These are phyloP conservation scores for Populus ilicifolia DNA, from an alignment of 345 rosid genomes.

Conservation along the genomic window DNA sequence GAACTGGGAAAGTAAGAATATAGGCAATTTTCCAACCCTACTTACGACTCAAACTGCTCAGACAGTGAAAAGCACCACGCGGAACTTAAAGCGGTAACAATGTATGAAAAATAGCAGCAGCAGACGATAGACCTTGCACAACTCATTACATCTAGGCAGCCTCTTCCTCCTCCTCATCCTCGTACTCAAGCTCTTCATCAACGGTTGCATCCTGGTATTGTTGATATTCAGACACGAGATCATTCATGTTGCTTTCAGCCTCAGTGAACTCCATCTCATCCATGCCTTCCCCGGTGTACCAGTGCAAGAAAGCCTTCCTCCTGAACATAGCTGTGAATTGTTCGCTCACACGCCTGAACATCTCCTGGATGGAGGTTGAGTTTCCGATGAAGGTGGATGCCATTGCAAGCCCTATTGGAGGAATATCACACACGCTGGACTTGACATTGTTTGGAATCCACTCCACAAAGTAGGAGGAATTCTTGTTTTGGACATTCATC, in stretches of 20 bases:
- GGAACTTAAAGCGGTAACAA: too few relatives aligned
- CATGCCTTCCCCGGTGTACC: too few relatives aligned
- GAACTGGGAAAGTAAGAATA: background rate
- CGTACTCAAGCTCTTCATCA: too few relatives aligned
- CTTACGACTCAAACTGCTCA: too few relatives aligned
- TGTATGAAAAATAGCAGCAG: background rate
- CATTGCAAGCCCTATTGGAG: conserved; percentile 15
- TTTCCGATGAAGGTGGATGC: conserved; percentile 17
- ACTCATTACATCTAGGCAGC: too few relatives aligned
- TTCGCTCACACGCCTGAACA: background rate
- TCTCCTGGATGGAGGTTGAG: background rate
- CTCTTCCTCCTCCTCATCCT: too few relatives aligned
- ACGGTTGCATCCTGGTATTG: too few relatives aligned
- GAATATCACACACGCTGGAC: conserved; percentile 19
- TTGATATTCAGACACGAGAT: too few relatives aligned
- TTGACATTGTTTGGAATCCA: conserved; percentile 24
- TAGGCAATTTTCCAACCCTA: background rate
- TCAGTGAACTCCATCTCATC: too few relatives aligned
- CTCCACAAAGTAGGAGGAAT: conserved; percentile 18
- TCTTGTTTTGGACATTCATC: conserved; percentile 24
- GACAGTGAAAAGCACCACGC: too few relatives aligned
- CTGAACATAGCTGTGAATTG: background rate
- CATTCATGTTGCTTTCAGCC: too few relatives aligned
- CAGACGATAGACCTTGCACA: too few relatives aligned
- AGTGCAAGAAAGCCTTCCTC: background rate